phyloP scores from a whole-genome alignment of 768 basidiomycete genomes.

The Hypsizygus marmoreus region DNA sequence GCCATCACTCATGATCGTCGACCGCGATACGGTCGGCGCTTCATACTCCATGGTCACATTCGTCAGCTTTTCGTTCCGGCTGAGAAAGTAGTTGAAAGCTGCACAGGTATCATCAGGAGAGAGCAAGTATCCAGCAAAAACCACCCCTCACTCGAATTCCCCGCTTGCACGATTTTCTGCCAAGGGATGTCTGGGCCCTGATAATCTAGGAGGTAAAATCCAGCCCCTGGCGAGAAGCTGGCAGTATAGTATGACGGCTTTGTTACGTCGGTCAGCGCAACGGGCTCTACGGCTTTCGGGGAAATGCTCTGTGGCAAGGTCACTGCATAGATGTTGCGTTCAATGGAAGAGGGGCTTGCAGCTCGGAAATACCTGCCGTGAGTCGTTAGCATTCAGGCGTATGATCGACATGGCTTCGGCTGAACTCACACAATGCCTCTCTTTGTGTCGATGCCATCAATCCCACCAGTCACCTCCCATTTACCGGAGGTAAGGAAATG shows the following conservation, averaged over 20 bases:
- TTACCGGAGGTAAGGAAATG: slow-evolving; percentile 82
- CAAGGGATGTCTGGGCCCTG: slow-evolving; percentile 83
- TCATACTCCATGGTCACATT: slow-evolving; percentile 69
- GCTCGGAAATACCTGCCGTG: slow-evolving; percentile 82
- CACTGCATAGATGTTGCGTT: slow-evolving; percentile 83
- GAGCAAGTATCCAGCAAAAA: background rate
- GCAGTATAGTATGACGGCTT: slow-evolving; percentile 62
- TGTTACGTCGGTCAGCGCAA: slow-evolving; percentile 52
- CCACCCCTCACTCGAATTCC: slow-evolving; percentile 34
- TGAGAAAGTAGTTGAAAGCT: slow-evolving; percentile 70
- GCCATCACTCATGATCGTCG: slow-evolving; percentile 78
- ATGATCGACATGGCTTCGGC: slow-evolving; percentile 8
- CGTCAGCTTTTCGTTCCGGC: slow-evolving; percentile 68
- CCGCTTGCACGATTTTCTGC: slow-evolving; percentile 74
- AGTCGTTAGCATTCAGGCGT: slow-evolving; percentile 13
- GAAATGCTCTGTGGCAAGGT: slow-evolving; percentile 57
- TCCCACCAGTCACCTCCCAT: slow-evolving; percentile 86
- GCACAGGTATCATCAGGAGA: background rate
- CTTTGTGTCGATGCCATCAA: slow-evolving; percentile 69
- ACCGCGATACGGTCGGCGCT: slow-evolving; percentile 65
- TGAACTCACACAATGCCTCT: slow-evolving; percentile 74
- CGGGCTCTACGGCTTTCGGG: slow-evolving; percentile 38
- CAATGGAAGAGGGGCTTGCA: slow-evolving; percentile 77
- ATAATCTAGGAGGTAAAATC: slow-evolving; percentile 83
- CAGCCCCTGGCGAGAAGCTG: slow-evolving; percentile 82